Evolutionary conservation across 2,329 filamentous ascomycete genomes (phyloP), one percentile per base, ranked within the genome.

Genomic region (Pezicula carpinea): DNA sequence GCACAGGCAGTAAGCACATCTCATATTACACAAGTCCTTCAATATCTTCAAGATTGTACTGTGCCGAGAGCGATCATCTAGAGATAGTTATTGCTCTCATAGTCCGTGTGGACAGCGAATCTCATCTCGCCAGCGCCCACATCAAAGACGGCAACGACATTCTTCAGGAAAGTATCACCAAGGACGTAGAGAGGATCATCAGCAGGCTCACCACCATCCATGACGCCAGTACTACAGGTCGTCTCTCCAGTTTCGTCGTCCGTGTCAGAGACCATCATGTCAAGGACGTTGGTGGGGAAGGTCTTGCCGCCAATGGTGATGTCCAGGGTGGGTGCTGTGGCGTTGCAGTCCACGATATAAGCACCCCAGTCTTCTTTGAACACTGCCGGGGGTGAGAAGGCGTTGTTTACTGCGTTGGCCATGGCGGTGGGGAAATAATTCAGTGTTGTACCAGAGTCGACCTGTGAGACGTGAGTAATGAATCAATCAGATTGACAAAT

Each of bases 61-160:
- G n/a, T n/a, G n/a, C n/a, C n/a, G n/a, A n/a, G n/a, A n/a, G n/a
- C n/a, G n/a, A 29, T 29, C 26, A 4, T 29, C 26, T 29, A 29
- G 8, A 29, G 8, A 29, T 29, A 29, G 36, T 47, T 38, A 42
- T 41, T 23, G 18, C n/a, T 31, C 14, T 38, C 14, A 34, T 47
- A 47, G 15, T 41, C 39, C 36, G 41, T 39, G 5, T 29, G 21
- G 10, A 31, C 17, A 11, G 44, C 36, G 29, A 47, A 47, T 15
- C 14, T 22, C 39, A 47, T 17, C 36, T 33, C 19, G 4, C 21
- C 38, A 10, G 44, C 44, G 14, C 44, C 44, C 29, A 43, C 22
- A 34, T 47, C 44, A 41, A 47, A 47, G 13, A 47, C 26, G 3
- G 38, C 22, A 17, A 47, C 38, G 4, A 42, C 44, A 39, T 47